Base-by-base conservation (phyloP, 2,329 filamentous ascomycete genomes). In the Penicillium decumbens region DNA sequence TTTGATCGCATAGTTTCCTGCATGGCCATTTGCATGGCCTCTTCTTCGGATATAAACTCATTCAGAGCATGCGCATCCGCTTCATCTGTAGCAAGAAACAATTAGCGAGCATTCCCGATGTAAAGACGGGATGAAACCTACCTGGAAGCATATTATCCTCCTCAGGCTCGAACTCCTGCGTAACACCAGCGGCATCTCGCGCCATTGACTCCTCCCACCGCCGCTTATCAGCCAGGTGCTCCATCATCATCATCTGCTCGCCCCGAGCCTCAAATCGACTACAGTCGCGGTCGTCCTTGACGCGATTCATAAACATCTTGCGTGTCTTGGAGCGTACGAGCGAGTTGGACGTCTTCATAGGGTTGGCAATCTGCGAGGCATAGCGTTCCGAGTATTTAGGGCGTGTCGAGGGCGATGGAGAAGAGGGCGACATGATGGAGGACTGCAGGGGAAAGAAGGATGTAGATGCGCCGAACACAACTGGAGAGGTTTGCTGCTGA, bases 201-300 rank as follows among this genome's bases (percentile, higher is more conserved):
- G 55, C 58, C 70, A 73, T 72, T 24, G 47, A 52, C 53, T 72
- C 70, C 27, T 68, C 66, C 68, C 72, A 74, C 43, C 56, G 54
- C 53, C 62, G 65, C 60, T 67, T 63, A 58, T 67, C 71, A 46
- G 61, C 65, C 47, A 68, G 58, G 60, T 66, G 66, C 52, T 75
- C 74, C 69, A 66, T 71, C 56, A 61, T 70, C 64, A 67, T 69
- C 50, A 70, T 66, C 65, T 67, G 72, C 59, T 67, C 77, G 56
- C 67, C 72, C 55, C 64, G 70, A 55, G 61, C 62, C 52, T 71
- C 67, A 47, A 70, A 71, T 6, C 69, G 65, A 0, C 62, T 65
- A 30, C 63, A 59, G 12, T 74, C 70, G 27, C 73, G 69, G 37
- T 67, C 66, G n/a, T 60, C 61, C 42, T 66, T 68, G 15, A 75